Evolutionary conservation across 345 rosid species (phyloP).

Genomic region (Sonneratia alba): DNA sequence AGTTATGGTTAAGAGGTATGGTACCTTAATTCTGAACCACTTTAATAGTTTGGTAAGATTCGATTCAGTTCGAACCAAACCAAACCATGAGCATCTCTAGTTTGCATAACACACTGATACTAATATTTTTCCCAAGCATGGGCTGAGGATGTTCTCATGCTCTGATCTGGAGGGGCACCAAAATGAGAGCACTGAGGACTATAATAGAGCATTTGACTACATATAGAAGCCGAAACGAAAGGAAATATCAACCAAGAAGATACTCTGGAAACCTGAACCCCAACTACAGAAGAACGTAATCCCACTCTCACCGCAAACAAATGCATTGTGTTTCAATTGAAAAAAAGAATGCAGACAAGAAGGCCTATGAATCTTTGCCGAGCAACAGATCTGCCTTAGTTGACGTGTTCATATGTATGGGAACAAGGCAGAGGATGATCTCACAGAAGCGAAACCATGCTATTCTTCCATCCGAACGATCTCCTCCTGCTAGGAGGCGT

Average conservation of each 20-base stretch:
- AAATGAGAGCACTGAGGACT: too few species aligned
- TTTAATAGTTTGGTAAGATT: too few species aligned
- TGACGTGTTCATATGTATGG: background rate
- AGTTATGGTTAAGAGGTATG: too few species aligned
- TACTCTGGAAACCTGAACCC: background rate
- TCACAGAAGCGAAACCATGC: conserved; percentile 9
- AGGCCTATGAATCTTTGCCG: background rate
- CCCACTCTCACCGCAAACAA: background rate
- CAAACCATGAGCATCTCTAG: too few species aligned
- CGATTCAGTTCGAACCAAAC: too few species aligned
- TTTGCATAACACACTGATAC: too few species aligned
- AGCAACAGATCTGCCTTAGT: background rate
- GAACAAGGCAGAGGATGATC: background rate
- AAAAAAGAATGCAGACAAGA: background rate
- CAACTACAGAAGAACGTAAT: background rate
- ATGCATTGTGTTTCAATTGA: background rate
- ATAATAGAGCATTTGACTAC: background rate
- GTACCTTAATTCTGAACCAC: too few species aligned
- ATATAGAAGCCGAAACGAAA: background rate
- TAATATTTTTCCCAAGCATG: too few species aligned
- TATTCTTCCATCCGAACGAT: conserved; percentile 71
- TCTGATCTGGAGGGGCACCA: too few species aligned
- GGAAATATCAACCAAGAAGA: background rate
- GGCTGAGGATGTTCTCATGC: too few species aligned
- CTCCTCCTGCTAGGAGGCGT: conserved; percentile 42